phyloP scores from a whole-genome alignment of 2,329 filamentous ascomycete genomes.

The Microdochium nivale region DNA sequence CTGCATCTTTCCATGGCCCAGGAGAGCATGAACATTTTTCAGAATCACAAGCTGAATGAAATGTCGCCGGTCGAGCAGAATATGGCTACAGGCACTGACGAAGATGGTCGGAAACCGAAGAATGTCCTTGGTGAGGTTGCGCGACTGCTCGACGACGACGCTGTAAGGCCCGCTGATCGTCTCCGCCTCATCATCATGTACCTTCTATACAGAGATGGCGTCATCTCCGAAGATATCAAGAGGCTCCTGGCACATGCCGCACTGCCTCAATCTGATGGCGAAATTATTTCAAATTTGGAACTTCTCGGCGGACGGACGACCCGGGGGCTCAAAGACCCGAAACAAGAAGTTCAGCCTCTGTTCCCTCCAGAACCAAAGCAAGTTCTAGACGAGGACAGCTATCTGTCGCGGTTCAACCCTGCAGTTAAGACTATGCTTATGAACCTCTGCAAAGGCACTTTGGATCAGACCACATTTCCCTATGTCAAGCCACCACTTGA shows the following conservation, averaged over 20 bases:
- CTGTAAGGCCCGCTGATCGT: conserved; percentile 62
- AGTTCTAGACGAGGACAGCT: conserved; percentile 62
- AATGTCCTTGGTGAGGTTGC: conserved; percentile 80
- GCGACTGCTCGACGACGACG: conserved; percentile 78
- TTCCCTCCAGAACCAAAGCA: conserved; percentile 59
- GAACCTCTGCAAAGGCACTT: conserved; percentile 53
- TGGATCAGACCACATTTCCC: conserved; percentile 62
- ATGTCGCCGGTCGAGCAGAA: conserved; percentile 84
- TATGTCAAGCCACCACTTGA: conserved; percentile 64
- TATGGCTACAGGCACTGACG: conserved; percentile 84
- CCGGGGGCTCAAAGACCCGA: conserved; percentile 65
- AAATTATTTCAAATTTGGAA: conserved; percentile 69
- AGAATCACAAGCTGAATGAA: conserved; percentile 75
- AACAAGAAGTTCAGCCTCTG: conserved; percentile 54
- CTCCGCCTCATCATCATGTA: conserved; percentile 81
- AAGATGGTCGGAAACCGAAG: conserved; percentile 86
- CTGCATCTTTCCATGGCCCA: conserved; percentile 94
- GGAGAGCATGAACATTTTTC: conserved; percentile 92
- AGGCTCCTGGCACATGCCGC: conserved; percentile 78
- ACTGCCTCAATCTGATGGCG: conserved; percentile 64
- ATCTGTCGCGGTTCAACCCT: conserved; percentile 80
- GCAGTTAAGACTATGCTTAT: conserved; percentile 78
- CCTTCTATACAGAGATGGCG: conserved; percentile 74
- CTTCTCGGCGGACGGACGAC: conserved; percentile 69
- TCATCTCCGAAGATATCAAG: conserved; percentile 75